Evolutionary conservation across 352 stramenopile genomes (phyloP).

Genomic region (Pythium pyrilobum): DNA sequence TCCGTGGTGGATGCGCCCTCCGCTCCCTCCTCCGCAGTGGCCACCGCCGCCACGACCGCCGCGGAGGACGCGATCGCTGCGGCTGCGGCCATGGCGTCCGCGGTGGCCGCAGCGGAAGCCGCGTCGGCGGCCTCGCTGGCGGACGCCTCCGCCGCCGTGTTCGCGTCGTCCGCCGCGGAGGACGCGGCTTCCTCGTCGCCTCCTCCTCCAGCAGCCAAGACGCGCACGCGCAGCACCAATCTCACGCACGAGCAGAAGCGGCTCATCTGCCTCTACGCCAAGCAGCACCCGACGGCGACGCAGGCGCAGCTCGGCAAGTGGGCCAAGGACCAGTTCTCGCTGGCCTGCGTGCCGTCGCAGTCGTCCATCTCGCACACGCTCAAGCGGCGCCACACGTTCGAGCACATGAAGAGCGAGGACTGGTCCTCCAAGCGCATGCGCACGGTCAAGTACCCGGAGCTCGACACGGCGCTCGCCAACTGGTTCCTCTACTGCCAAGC

Average conservation of each 20-base stretch:
- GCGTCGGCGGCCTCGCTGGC: not conserved
- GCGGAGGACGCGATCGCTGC: not conserved
- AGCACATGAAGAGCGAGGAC: slow-evolving; percentile 71
- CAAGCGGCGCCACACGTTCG: slow-evolving; percentile 61
- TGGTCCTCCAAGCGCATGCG: slow-evolving; percentile 72
- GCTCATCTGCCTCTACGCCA: slow-evolving; percentile 67
- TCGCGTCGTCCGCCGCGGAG: not conserved
- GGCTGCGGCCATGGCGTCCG: not conserved
- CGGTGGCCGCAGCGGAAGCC: not conserved
- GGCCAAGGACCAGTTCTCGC: slow-evolving; percentile 62
- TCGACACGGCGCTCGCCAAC: slow-evolving; percentile 74
- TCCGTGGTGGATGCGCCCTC: not conserved
- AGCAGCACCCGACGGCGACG: slow-evolving; percentile 65
- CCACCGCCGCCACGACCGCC: not conserved
- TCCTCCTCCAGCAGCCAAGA: not conserved
- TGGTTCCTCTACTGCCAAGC: slow-evolving; percentile 77
- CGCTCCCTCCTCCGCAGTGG: not conserved
- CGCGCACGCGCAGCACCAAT: slow-evolving; percentile 59
- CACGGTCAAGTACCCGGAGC: slow-evolving; percentile 68
- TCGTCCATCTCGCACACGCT: slow-evolving; percentile 81
- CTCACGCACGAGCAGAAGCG: slow-evolving; percentile 82
- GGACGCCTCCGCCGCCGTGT: not conserved
- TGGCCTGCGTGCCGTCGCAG: slow-evolving; percentile 64
- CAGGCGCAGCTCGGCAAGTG: slow-evolving; percentile 70
- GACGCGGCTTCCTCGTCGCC: not conserved